Evolutionary conservation across 108 stramenopile species (phyloP), one percentile per base, ranked within the genome.

Genomic region (Skeletonema costatum): DNA sequence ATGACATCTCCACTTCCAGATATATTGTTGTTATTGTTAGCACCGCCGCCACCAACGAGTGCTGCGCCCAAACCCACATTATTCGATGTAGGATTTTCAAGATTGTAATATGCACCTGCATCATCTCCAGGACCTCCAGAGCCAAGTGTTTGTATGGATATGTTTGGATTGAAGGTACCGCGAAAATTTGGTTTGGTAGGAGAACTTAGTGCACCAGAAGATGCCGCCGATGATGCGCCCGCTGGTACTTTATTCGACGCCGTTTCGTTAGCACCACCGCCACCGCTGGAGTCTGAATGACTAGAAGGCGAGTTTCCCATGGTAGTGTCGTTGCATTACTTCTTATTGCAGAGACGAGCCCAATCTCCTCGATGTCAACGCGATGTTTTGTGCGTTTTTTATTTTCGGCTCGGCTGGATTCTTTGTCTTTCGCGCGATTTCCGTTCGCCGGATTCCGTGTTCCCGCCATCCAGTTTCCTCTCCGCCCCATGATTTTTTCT

Each of bases 1-100:
- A 83, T n/a, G 2, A 68, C 61, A 73, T 83, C 82, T 30, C 71
- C 67, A 17, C 71, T 44, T 3, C 21, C 63, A 61, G 62, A 46
- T 16, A 36, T 19, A n/a, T 48, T 42, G 31, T 35, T 46, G 10
- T 31, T 44, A 10, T 33, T 46, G 5, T 56, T 56, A 17, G 25
- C 64, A 41, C 38, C 51, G 33, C 38, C 51, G 33, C 19, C 61
- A 3, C 74, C 68, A 17, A 68, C 76, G 8, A 76, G 31, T 12
- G 62, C 77, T 2, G 42, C 53, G 3, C 70, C 65, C 61, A 63
- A 35, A 35, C 64, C 68, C 21, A 68, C 44, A 19, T 30, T 64
- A 9, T 30, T 64, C 6, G 63, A 35, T 64, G 63, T 64, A 7
- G 53, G 53, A 25, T 56, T 56, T 38, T 64, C 63, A 9, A 64